These are phyloP conservation scores for Favolaschia claudopus DNA, from an alignment of 768 basidiomycete genomes.

Conservation along the genomic window DNA sequence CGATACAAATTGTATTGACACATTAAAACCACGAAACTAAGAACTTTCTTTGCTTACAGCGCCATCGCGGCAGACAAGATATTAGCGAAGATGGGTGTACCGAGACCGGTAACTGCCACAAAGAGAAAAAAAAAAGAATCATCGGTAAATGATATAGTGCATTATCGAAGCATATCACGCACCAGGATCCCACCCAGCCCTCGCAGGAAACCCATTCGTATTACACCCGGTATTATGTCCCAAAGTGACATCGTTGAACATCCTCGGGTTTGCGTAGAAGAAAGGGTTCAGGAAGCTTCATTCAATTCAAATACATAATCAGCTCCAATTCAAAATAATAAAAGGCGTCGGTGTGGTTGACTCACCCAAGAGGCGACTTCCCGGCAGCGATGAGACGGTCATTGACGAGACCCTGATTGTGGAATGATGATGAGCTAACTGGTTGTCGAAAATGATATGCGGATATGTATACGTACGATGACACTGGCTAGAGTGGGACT, in stretches of 20 bases:
- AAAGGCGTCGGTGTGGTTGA: too few relatives aligned
- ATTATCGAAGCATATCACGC: background rate
- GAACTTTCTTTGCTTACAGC: background rate
- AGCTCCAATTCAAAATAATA: too few relatives aligned
- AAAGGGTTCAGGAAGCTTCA: slow-evolving; percentile 39
- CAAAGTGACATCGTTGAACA: slow-evolving; percentile 50
- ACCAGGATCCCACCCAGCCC: slow-evolving; percentile 32
- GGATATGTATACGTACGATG: too few relatives aligned
- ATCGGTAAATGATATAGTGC: background rate
- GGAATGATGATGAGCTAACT: too few relatives aligned
- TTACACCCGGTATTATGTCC: slow-evolving; percentile 37
- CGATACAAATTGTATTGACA: background rate
- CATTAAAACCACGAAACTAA: too few relatives aligned
- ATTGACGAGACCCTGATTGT: slow-evolving; percentile 55
- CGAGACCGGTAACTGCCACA: slow-evolving; percentile 32
- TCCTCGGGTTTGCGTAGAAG: slow-evolving; percentile 41
- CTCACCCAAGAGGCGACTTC: slow-evolving; percentile 46
- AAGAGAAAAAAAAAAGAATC: background rate
- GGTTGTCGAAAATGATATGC: too few relatives aligned
- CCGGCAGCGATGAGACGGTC: slow-evolving; percentile 49
- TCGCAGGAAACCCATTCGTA: slow-evolving; percentile 32
- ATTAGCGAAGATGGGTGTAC: slow-evolving; percentile 32
- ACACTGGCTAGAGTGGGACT: slow-evolving; percentile 50
- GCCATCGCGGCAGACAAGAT: slow-evolving; percentile 19
- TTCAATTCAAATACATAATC: too few relatives aligned